Conservation (phyloP, 345 rosid genomes). For the Noccaea caerulescens region DNA sequence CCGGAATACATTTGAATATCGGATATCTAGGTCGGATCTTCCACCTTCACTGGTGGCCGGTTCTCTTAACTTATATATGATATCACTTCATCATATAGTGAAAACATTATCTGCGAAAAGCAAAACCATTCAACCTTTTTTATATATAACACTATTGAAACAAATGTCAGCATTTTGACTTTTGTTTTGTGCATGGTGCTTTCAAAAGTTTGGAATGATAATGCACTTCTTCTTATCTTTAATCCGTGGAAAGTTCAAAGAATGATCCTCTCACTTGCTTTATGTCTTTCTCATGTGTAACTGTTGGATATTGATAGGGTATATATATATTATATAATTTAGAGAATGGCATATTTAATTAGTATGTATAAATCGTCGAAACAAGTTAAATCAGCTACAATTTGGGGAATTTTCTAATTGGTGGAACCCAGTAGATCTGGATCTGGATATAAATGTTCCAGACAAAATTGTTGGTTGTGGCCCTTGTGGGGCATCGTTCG, state of each 20-base stretch:
- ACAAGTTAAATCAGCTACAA: too few relatives aligned
- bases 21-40: too few relatives aligned
- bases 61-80: not conserved
- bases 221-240: constrained; percentile 31
- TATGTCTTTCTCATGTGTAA: constrained; percentile 5
- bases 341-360: too few relatives aligned
- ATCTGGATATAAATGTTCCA: too few relatives aligned
- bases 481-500: too few relatives aligned
- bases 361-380: too few relatives aligned
- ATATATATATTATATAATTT: not conserved
- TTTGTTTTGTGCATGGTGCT: constrained; percentile 25
- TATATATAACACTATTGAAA: not conserved
- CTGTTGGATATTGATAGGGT: not conserved
- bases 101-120: constrained; percentile 16
- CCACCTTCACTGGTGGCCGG: too few relatives aligned
- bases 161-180: constrained; percentile 36
- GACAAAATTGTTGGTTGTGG: too few relatives aligned
- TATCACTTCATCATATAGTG: constrained; percentile 10
- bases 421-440: too few relatives aligned
- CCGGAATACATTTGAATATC: too few relatives aligned
- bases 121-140: constrained; percentile 19
- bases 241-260: constrained; percentile 28
- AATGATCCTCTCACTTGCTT: constrained; percentile 19
- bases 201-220: constrained; percentile 11
- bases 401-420: too few relatives aligned